phyloP scores from a whole-genome alignment of 495 filamentous ascomycete species.

The Penicillium salamii region DNA sequence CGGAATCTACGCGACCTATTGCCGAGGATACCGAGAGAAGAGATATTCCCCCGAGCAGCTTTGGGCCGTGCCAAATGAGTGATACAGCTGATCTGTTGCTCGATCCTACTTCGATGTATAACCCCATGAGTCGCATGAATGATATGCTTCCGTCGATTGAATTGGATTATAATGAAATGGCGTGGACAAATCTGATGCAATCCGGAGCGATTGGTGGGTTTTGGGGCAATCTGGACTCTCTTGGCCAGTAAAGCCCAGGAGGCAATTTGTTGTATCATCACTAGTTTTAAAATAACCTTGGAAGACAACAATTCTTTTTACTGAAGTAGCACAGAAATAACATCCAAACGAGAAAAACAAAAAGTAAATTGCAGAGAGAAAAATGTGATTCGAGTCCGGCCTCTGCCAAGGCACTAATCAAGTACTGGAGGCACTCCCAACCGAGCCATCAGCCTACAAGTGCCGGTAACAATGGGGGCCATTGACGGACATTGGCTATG shows the following conservation, averaged over 20 bases:
- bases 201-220: not conserved
- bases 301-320: no score
- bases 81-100: not conserved
- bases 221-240: not conserved
- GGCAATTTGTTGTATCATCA: not conserved
- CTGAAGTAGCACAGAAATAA: no score
- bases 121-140: not conserved
- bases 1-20: not conserved
- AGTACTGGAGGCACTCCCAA: not conserved
- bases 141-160: not conserved
- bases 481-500: not conserved
- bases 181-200: slow-evolving; percentile 3
- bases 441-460: not conserved
- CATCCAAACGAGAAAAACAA: no score
- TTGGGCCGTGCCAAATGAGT: not conserved
- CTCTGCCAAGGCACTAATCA: no score
- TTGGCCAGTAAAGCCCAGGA: not conserved
- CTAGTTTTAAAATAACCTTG: no score
- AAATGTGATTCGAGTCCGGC: no score
- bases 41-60: not conserved
- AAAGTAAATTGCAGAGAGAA: no score
- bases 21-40: not conserved
- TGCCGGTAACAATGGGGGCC: not conserved
- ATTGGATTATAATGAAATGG: not conserved
- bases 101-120: not conserved